A percentile compares a stretch with the other conserved stretches of the same genome.
These are phyloP conservation scores for Diutina rugosa DNA, from an alignment of 1,139 yeast genomes.

Conservation along the genomic window DNA sequence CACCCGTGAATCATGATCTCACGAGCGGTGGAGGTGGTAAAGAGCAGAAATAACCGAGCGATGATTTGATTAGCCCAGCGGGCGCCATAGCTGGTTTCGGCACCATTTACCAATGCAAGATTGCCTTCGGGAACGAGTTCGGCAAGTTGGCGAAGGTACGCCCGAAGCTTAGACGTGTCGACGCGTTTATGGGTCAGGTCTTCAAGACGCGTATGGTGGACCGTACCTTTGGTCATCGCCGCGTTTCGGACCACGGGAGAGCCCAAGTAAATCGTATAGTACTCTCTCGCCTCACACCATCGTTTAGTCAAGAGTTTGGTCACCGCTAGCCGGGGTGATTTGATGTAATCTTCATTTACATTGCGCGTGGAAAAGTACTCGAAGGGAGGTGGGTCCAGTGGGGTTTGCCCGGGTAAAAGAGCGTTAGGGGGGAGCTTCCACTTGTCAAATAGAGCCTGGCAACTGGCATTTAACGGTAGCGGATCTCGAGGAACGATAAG, in stretches of 20 bases:
- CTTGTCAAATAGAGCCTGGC: not conserved
- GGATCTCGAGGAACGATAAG: not conserved
- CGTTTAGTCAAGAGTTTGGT: not conserved
- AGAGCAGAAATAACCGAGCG: not conserved
- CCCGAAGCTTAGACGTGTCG: not conserved
- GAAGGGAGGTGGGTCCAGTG: not conserved
- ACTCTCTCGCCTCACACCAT: constrained; percentile 1
- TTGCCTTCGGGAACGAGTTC: not conserved
- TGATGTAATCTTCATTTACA: not conserved
- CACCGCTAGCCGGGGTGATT: not conserved
- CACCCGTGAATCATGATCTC: not conserved
- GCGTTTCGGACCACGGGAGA: not conserved
- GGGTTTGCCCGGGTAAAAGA: not conserved
- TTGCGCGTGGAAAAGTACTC: not conserved
- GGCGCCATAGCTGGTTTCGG: not conserved
- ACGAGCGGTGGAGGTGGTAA: not conserved
- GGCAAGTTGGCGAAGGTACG: not conserved
- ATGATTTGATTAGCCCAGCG: not conserved
- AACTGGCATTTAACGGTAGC: not conserved
- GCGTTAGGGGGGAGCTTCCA: not conserved
- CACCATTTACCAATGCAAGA: not conserved
- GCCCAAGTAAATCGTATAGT: not conserved
- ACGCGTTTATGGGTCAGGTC: not conserved
- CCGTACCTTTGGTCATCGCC: not conserved
- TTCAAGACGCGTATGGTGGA: not conserved